Percentiles rank a stretch among this genome's conserved stretches.
phyloP scores from a whole-genome alignment of 177 flowering plant genomes.

The Vitis hybrid region DNA sequence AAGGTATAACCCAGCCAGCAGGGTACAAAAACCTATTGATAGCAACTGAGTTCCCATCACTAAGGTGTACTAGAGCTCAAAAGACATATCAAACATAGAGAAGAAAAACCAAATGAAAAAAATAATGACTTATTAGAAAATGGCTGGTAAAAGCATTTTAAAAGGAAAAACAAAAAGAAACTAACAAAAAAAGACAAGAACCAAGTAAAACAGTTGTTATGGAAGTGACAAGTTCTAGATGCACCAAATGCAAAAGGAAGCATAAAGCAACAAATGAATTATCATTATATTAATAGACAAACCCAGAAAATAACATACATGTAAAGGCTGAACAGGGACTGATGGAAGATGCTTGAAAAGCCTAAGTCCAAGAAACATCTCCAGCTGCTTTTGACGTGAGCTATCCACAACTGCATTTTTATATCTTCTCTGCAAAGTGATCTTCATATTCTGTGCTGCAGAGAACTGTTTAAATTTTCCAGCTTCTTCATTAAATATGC shows the following conservation, averaged over 20 bases:
- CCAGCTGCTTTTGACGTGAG: constrained; percentile 95
- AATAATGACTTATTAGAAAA: no score
- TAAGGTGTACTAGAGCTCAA: no score
- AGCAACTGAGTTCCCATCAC: no score
- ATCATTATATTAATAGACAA: background rate
- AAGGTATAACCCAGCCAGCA: no score
- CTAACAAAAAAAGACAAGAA: no score
- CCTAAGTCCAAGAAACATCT: constrained; percentile 95
- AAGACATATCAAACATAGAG: no score
- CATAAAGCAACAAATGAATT: background rate
- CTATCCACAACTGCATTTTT: constrained; percentile 91
- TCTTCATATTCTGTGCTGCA: constrained; percentile 90
- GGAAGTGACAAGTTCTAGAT: no score
- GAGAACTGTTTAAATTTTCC: constrained; percentile 92
- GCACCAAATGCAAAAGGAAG: background rate
- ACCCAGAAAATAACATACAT: constrained; percentile 44
- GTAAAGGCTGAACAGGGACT: constrained; percentile 57
- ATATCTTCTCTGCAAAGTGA: constrained; percentile 89
- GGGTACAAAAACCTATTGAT: no score
- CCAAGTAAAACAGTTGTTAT: no score
- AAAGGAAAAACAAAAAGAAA: no score
- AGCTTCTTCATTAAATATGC: constrained; percentile 86
- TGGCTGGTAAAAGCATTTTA: no score
- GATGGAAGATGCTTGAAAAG: constrained; percentile 98
- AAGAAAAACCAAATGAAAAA: no score